A percentile compares a stretch with the other conserved stretches of the same genome.
Conservation (phyloP, 2,329 filamentous ascomycete species). For the Aschersonia sp. region DNA sequence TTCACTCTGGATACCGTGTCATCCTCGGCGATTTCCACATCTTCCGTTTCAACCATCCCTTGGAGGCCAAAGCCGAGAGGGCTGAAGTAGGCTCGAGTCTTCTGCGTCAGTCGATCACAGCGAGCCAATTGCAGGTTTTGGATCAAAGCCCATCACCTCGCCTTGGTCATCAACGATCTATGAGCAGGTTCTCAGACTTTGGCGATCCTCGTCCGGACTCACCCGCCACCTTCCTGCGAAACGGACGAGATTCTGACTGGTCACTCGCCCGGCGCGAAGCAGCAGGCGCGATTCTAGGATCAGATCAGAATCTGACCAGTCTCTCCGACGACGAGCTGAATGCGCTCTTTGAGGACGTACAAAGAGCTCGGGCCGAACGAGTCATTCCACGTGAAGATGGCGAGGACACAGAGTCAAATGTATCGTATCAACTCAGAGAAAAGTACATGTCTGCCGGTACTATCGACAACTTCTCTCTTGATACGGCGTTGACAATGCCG, state of each 20-base stretch:
- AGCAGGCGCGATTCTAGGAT: slow-evolving; percentile 76
- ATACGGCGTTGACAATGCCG: slow-evolving; percentile 87
- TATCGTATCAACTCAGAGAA: slow-evolving; percentile 76
- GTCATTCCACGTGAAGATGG: slow-evolving; percentile 63
- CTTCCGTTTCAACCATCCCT: slow-evolving; percentile 93
- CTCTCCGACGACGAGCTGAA: slow-evolving; percentile 91
- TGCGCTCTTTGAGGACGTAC: slow-evolving; percentile 83
- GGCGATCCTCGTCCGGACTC: slow-evolving; percentile 70
- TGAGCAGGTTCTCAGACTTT: slow-evolving; percentile 68
- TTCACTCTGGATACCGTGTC: slow-evolving; percentile 85
- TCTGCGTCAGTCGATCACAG: slow-evolving; percentile 66
- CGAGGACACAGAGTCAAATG: slow-evolving; percentile 79
- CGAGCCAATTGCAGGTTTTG: slow-evolving; percentile 44
- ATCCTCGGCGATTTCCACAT: slow-evolving; percentile 98
- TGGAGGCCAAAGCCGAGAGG: slow-evolving; percentile 85
- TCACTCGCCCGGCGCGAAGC: slow-evolving; percentile 86
- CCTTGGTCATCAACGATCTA: slow-evolving; percentile 56
- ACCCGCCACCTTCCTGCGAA: slow-evolving; percentile 50
- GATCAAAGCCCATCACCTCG: slow-evolving; percentile 37
- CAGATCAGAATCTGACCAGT: slow-evolving; percentile 80
- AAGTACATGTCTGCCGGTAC: slow-evolving; percentile 94
- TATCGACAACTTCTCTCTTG: slow-evolving; percentile 88
- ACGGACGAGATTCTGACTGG: slow-evolving; percentile 80
- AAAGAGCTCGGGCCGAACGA: slow-evolving; percentile 65
- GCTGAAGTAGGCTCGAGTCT: slow-evolving; percentile 70